Conservation (phyloP, 352 stramenopile genomes). For the Blastocystis sp. region DNA sequence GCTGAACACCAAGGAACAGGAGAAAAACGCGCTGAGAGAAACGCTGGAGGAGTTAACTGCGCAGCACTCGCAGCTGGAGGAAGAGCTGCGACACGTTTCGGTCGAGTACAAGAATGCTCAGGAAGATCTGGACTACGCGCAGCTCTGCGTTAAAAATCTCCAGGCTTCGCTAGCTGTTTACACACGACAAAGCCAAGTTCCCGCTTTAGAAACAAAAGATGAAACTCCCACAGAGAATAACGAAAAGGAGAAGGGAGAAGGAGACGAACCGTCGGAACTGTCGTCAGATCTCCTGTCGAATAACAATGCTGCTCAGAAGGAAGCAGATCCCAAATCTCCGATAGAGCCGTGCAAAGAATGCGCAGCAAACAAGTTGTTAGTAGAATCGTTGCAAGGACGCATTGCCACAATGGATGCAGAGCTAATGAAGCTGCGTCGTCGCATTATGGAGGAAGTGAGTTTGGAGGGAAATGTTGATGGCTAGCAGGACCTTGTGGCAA, state of each 20-base stretch:
- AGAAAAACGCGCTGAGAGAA: slow-evolving; percentile 11
- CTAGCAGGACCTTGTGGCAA: slow-evolving; percentile 64
- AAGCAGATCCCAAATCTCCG: neutral
- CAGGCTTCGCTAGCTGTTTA: slow-evolving; percentile 67
- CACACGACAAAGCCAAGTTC: neutral
- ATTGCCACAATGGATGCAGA: slow-evolving; percentile 12
- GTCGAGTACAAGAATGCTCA: slow-evolving; percentile 69
- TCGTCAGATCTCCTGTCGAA: neutral
- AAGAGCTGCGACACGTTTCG: slow-evolving; percentile 66
- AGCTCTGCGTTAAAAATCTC: slow-evolving; percentile 69
- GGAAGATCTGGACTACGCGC: slow-evolving; percentile 70
- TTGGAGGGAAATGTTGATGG: slow-evolving; percentile 67
- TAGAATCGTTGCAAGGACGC: neutral
- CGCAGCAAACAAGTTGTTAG: neutral
- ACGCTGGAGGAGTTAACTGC: slow-evolving; percentile 68
- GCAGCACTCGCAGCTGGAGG: slow-evolving; percentile 66
- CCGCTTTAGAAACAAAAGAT: too few species aligned
- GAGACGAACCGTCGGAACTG: neutral
- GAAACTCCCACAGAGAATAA: neutral
- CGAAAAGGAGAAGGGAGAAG: neutral
- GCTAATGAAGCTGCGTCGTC: neutral
- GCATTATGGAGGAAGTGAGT: neutral
- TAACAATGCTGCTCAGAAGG: neutral
- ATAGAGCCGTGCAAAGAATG: neutral
- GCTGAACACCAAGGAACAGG: slow-evolving; percentile 65